Evolutionary conservation across 345 rosid species (phyloP).

Genomic region (Erysimum cheiranthoides): DNA sequence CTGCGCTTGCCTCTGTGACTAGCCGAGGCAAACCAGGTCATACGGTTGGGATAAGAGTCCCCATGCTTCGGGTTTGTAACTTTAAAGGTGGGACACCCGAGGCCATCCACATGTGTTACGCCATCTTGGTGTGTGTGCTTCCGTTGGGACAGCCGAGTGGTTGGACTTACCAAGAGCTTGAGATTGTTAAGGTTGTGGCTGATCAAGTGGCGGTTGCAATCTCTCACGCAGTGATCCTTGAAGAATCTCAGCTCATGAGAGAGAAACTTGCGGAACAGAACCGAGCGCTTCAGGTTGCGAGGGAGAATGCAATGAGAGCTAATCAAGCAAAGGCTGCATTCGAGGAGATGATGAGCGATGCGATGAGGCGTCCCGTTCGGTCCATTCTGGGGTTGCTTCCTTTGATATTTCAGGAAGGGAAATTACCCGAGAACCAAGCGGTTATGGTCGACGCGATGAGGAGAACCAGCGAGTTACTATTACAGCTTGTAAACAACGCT

Average conservation of each 20-base stretch:
- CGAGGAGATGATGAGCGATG: constrained; percentile 84
- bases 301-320: constrained; percentile 82
- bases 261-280: constrained; percentile 85
- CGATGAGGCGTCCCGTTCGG: constrained; percentile 83
- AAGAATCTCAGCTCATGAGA: constrained; percentile 92
- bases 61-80: constrained; percentile 84
- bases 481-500: constrained; percentile 73
- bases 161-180: constrained; percentile 82
- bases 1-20: constrained; percentile 69
- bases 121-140: constrained; percentile 84
- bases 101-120: constrained; percentile 67
- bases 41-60: constrained; percentile 88
- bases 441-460: constrained; percentile 74
- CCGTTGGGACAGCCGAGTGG: constrained; percentile 58
- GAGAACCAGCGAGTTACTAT: constrained; percentile 67
- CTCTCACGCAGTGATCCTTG: constrained; percentile 93
- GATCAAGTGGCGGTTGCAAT: constrained; percentile 97
- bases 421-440: constrained; percentile 53
- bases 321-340: constrained; percentile 77
- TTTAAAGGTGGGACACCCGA: constrained; percentile 97
- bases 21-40: constrained; percentile 65
- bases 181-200: constrained; percentile 89
- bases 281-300: constrained; percentile 68
- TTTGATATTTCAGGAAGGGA: constrained; percentile 63
- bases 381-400: constrained; percentile 77